Base-by-base conservation (phyloP, 2,329 filamentous ascomycete genomes). In the Pseudogymnoascus pannorum region DNA sequence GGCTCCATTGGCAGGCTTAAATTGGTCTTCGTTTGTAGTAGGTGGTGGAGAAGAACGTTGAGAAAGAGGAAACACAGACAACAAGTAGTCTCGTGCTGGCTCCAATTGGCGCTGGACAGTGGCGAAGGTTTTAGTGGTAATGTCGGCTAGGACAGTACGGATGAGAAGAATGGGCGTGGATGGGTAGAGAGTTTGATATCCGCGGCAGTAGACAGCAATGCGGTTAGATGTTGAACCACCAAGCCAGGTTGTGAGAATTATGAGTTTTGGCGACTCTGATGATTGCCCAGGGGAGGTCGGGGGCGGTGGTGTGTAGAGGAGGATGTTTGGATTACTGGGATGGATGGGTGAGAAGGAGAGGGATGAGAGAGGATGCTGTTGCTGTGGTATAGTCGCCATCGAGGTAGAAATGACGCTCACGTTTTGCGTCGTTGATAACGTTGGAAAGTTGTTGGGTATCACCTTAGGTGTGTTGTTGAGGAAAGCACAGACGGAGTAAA, bases 271-370 rank as follows among this genome's bases (percentile, higher is more conserved):
- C 9, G 59, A 60, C 22, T 26, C 24, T 22, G 20, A 29, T 7
- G 5, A 36, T n/a, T 24, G 36, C 18, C 22, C 22, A 16, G 14
- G 11, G 8, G 57, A 59, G 35, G 35, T 26, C 9, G 22, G 57
- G n/a, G 22, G n/a, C 31, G 18, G 36, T 57, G 40, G 26, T 31
- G 38, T 59, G 48, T 48, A 51, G 62, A 24, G 36, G 42, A 57
- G 35, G 60, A 61, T 61, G 60, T 57, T 54, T 35, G 61, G 60
- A 61, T 66, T 58, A 59, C 63, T 36, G 26, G 61, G 61, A 61
- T 36, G 40, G 33, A 62, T 51, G 64, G 64, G 64, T 57, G 65
- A 65, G 64, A 62, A 60, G 64, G 62, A 64, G 64, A 58, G 65
- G 64, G 64, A 64, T 24, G 60, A 62, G 63, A 61, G 64, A 61